A percentile compares a stretch with the other conserved stretches of the same genome.
Evolutionary conservation across 257 asterid species (phyloP).

Genomic region (Thymus quinquecostatus): DNA sequence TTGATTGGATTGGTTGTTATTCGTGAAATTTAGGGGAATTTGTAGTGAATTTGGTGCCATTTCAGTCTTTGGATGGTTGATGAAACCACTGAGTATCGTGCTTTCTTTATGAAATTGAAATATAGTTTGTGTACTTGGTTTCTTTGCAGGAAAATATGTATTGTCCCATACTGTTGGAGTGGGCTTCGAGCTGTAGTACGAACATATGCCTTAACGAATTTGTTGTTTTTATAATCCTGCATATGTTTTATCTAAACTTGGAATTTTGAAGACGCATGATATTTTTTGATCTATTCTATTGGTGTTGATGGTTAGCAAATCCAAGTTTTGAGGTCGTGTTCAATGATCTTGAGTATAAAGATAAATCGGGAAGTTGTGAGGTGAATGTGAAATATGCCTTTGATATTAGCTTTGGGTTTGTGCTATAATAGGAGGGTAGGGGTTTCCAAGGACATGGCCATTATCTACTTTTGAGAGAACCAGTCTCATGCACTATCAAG

Average conservation of each 20-base stretch:
- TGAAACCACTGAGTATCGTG: background rate
- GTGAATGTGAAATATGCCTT: slow-evolving; percentile 4
- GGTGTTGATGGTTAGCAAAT: slow-evolving; percentile 8
- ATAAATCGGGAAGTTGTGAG: background rate
- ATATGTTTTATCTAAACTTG: background rate
- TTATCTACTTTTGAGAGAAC: background rate
- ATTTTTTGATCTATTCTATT: background rate
- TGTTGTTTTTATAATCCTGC: background rate
- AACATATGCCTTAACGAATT: background rate
- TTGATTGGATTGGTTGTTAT: slow-evolving; percentile 18
- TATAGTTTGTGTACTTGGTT: slow-evolving; percentile 11
- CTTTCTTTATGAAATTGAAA: background rate
- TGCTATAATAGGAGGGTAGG: background rate
- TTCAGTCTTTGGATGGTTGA: slow-evolving; percentile 1
- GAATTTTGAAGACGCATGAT: background rate
- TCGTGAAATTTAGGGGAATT: background rate
- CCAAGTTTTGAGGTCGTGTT: background rate
- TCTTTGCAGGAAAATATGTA: background rate
- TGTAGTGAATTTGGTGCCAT: slow-evolving; percentile 15
- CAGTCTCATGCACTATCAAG: slow-evolving; percentile 3
- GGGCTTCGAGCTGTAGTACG: slow-evolving; percentile 12
- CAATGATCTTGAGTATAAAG: background rate
- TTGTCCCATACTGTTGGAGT: background rate
- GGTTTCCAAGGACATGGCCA: background rate
- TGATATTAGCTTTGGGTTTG: background rate